Evolutionary conservation across 1,284 basidiomycete genomes (phyloP).

Genomic region (Microbotryum violaceum): DNA sequence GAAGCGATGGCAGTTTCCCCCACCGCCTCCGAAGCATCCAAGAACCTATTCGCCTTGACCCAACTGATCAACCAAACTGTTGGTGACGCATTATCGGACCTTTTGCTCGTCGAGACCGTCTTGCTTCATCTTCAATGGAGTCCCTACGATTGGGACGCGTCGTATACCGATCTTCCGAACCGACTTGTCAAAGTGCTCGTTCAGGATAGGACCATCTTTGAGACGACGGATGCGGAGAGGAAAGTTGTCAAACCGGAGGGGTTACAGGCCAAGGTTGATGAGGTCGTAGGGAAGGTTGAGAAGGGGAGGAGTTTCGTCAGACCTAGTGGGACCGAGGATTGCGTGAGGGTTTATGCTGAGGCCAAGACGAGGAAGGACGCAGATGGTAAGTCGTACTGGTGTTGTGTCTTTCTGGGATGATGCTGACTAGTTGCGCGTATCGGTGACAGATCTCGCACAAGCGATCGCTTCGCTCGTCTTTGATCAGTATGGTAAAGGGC

Average conservation of each 20-base stretch:
- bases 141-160: slow-evolving; percentile 81
- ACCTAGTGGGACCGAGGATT: slow-evolving; percentile 97
- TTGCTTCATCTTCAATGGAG: slow-evolving; percentile 79
- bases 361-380: slow-evolving; percentile 65
- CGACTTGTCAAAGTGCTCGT: slow-evolving; percentile 94
- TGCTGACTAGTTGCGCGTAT: no score
- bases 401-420: no score
- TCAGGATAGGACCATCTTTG: slow-evolving; percentile 71
- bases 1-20: slow-evolving; percentile 30
- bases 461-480: slow-evolving; percentile 1
- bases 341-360: slow-evolving; percentile 96
- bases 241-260: slow-evolving; percentile 70
- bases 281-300: slow-evolving; percentile 69
- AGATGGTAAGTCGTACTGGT: slow-evolving; percentile 55
- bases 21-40: slow-evolving; percentile 62
- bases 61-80: slow-evolving; percentile 96
- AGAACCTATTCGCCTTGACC: slow-evolving; percentile 66
- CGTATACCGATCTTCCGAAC: slow-evolving; percentile 92
- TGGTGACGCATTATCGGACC: slow-evolving; percentile 92
- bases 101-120: slow-evolving; percentile 90
- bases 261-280: slow-evolving; percentile 80
- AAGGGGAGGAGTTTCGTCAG: slow-evolving; percentile 87
- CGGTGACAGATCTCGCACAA: neutral
- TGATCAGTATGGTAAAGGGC: neutral
- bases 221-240: slow-evolving; percentile 89